Evolutionary conservation across 257 asterid species (phyloP).

Genomic region (Nicotiana benthamiana): DNA sequence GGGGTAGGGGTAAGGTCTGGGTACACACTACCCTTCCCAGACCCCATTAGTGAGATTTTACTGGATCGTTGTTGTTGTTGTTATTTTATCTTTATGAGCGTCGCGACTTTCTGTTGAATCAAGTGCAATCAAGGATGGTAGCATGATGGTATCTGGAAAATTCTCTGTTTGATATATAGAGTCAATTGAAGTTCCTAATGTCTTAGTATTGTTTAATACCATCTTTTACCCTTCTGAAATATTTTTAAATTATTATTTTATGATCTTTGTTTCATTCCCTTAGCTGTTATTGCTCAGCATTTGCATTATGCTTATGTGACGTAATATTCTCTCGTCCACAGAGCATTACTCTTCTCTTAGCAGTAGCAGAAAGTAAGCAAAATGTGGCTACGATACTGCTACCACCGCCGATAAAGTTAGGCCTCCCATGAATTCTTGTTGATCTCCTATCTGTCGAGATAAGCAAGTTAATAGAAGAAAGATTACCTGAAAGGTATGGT

Average conservation of each 20-base stretch:
- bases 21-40: too few species aligned
- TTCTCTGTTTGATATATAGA: not conserved
- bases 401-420: conserved; percentile 55
- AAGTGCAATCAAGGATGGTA: not conserved
- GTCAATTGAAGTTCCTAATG: not conserved
- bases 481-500: conserved; percentile 59
- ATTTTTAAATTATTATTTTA: not conserved
- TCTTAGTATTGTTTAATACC: not conserved
- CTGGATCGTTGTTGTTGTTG: too few species aligned
- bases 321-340: conserved; percentile 27
- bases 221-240: not conserved
- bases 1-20: too few species aligned
- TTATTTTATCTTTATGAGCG: not conserved
- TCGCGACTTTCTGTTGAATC: not conserved
- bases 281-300: not conserved
- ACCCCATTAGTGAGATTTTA: too few species aligned
- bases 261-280: not conserved
- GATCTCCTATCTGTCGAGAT: conserved; percentile 66
- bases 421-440: conserved; percentile 53
- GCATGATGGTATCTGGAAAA: not conserved
- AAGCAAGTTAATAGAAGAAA: conserved; percentile 57
- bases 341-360: conserved; percentile 73
- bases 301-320: conserved; percentile 16
- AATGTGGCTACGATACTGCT: conserved; percentile 49
- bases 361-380: conserved; percentile 53